phyloP scores from a whole-genome alignment of 2,329 filamentous ascomycete genomes.

The Ophiostoma himal-ulmi region DNA sequence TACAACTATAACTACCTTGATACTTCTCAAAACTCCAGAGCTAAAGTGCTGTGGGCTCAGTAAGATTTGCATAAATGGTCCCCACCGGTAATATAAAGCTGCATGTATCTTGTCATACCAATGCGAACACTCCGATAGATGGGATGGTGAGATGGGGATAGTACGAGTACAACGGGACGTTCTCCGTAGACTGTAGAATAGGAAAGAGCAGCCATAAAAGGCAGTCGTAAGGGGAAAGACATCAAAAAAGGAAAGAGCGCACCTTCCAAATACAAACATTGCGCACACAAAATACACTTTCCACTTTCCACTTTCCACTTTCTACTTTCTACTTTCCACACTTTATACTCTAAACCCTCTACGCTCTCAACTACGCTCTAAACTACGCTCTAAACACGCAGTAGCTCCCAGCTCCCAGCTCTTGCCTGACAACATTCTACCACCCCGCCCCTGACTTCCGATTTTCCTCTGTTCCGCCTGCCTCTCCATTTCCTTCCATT shows the following conservation, averaged over 20 bases:
- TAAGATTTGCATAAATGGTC: conserved; percentile 10
- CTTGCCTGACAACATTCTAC: not conserved
- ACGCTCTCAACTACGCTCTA: too few relatives aligned
- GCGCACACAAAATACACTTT: too few relatives aligned
- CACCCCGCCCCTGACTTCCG: conserved; percentile 14
- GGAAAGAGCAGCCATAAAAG: not conserved
- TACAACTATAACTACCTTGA: not conserved
- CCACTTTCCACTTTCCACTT: too few relatives aligned
- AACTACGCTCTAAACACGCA: too few relatives aligned
- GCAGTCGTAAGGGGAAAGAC: not conserved
- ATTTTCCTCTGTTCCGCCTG: not conserved
- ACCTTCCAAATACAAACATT: not conserved
- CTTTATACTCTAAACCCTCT: too few relatives aligned
- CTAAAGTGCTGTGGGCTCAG: not conserved
- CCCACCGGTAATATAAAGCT: conserved; percentile 13
- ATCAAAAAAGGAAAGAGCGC: not conserved
- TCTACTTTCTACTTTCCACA: too few relatives aligned
- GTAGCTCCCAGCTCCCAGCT: not conserved
- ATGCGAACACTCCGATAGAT: conserved; percentile 9
- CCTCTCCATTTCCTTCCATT: not conserved
- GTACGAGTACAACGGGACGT: not conserved
- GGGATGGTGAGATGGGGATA: not conserved
- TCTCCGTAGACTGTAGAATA: too few relatives aligned
- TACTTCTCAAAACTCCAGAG: too few relatives aligned
- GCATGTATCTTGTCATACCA: conserved; percentile 4